A percentile compares a stretch with the other conserved stretches of the same genome.
These are phyloP conservation scores for Dactylorhiza incarnata DNA, from an alignment of 106 monocot species.

Conservation along the genomic window DNA sequence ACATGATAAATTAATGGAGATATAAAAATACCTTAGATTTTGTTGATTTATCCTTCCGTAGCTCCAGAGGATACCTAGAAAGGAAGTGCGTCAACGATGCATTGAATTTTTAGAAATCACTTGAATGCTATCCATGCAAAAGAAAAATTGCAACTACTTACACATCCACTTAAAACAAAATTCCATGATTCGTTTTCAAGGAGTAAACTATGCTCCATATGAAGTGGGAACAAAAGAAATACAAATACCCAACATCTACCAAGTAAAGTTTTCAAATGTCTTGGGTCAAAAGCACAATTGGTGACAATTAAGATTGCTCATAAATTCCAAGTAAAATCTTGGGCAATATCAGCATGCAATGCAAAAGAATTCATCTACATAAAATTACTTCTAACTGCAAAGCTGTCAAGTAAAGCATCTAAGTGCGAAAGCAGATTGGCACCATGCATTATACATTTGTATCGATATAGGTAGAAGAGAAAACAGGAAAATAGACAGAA, in stretches of 20 bases:
- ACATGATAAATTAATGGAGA: constrained; percentile 7
- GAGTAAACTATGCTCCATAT: neutral
- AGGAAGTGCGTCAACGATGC: neutral
- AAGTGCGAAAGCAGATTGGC: neutral
- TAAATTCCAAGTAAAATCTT: neutral
- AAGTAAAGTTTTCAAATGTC: neutral
- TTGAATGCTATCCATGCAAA: neutral
- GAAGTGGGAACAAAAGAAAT: neutral
- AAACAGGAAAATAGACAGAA: neutral
- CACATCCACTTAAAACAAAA: neutral
- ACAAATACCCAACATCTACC: neutral
- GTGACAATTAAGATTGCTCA: neutral
- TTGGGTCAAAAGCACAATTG: neutral
- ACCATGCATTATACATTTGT: neutral
- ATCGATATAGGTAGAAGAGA: neutral
- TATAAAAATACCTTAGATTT: constrained; percentile 65
- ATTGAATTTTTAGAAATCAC: neutral
- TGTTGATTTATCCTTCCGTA: constrained; percentile 73
- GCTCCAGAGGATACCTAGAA: constrained; percentile 95
- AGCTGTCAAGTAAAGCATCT: neutral
- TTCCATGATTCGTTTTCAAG: neutral
- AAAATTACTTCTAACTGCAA: neutral
- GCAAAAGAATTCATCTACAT: neutral
- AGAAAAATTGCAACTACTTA: neutral
- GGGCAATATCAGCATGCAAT: neutral